These are phyloP conservation scores for Vitis hybrid DNA, from an alignment of 177 flowering plant species.

Conservation along the genomic window DNA sequence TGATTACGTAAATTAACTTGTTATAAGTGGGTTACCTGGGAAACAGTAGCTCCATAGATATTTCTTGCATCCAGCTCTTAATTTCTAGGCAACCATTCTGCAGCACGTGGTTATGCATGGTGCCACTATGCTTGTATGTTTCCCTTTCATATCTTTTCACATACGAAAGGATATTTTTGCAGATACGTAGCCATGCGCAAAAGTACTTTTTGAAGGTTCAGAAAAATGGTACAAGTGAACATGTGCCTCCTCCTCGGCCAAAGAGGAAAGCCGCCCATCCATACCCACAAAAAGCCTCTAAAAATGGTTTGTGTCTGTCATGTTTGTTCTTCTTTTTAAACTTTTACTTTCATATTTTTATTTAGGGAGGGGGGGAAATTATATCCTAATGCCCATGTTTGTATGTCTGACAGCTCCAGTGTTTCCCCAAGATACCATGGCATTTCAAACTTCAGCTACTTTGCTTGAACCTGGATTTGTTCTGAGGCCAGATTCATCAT, in stretches of 20 bases:
- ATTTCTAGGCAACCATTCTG: neutral
- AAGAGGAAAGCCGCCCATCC: conserved; percentile 97
- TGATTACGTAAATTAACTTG: too few relatives aligned
- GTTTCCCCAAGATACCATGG: conserved; percentile 38
- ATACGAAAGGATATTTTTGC: neutral
- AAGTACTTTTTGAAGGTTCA: conserved; percentile 92
- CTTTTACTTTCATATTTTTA: neutral
- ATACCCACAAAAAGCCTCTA: conserved; percentile 91
- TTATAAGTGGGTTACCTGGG: too few relatives aligned
- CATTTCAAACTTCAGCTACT: conserved; percentile 53
- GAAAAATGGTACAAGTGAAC: conserved; percentile 89
- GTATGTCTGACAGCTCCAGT: conserved; percentile 39
- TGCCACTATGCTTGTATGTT: conserved; percentile 1
- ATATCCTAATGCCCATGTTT: neutral
- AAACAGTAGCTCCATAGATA: too few relatives aligned
- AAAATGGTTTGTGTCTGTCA: conserved; percentile 50
- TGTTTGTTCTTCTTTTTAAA: neutral
- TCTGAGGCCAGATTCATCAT: conserved; percentile 49
- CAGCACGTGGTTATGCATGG: neutral
- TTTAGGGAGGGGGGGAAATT: too few relatives aligned
- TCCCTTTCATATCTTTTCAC: neutral
- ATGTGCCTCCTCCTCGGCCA: conserved; percentile 96
- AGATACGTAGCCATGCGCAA: conserved; percentile 86
- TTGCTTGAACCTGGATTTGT: conserved; percentile 47
- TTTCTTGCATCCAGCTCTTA: too few relatives aligned